Base-by-base conservation (phyloP, 208 protist species). In the Trypanosoma congolense region DNA sequence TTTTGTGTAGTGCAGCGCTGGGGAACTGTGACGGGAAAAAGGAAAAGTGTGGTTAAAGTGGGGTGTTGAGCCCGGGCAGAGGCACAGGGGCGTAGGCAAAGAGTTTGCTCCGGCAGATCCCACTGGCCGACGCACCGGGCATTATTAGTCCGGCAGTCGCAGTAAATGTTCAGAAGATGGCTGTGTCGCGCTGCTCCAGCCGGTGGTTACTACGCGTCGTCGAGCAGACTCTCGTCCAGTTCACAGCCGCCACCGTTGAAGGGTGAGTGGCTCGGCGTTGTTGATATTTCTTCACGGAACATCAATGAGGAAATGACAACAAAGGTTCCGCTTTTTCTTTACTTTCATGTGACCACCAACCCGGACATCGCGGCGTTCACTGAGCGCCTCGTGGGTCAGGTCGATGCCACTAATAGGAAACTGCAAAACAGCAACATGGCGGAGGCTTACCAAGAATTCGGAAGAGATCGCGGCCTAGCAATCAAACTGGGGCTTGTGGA, bases 401-500 rank as follows among this genome's bases (percentile, higher is more conserved):
- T 94, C 6, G 80, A 91, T 50, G 67, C 80, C 57, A 58, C 61
- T 14, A 94, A 94, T 59, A 63, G 77, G 2, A 65, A 75, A 19
- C 54, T 81, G 12, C 31, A 80, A 49, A 48, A 59, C 31, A 71
- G 57, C 9, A 56, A 75, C 4, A 61, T 88, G 28, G 68, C 60
- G n/a, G 79, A 88, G 3, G 42, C 56, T 0, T 90, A 90, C 47
- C 67, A 91, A 18, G 83, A 93, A 57, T 83, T 80, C 56, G 87
- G 87, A 6, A 75, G 77, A 28, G 87, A 93, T 55, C 44, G 65
- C 10, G 87, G 87, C 0, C 74, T 93, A 0, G 87, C 79, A 30
- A 79, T 94, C 42, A 94, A 94, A 57, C 71, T 94, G 0, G 83
- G 80, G 26, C 65, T 90, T 29, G 66, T 94, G 19, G 79, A 94